Conservation (phyloP, 371 early-diverging fungal species). For the Sporodiniella umbellata region DNA sequence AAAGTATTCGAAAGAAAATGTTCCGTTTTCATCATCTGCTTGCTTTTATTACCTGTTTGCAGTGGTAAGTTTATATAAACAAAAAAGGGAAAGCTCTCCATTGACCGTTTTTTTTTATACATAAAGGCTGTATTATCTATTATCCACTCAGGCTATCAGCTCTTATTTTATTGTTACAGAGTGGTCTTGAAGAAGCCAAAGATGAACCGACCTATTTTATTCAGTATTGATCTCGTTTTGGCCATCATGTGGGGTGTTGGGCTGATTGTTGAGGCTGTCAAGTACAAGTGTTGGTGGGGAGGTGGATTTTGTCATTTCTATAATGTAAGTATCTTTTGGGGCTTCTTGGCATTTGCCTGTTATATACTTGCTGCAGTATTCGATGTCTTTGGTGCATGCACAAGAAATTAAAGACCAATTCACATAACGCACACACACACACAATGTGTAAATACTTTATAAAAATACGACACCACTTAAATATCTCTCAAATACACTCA, state of each 20-base stretch:
- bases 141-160: constrained; percentile 34
- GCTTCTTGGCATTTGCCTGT: constrained; percentile 39
- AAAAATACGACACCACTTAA: no score
- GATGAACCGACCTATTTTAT: constrained; percentile 42
- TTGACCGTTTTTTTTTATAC: neutral
- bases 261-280: constrained; percentile 45
- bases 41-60: constrained; percentile 42
- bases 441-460: no score
- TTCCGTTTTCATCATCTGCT: constrained; percentile 33
- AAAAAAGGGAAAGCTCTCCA: constrained; percentile 4
- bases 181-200: constrained; percentile 33
- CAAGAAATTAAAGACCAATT: neutral
- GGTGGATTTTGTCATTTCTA: constrained; percentile 51
- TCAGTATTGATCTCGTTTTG: constrained; percentile 42
- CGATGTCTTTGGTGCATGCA: constrained; percentile 47
- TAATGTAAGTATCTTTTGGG: constrained; percentile 54
- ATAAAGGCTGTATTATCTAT: constrained; percentile 43
- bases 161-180: constrained; percentile 41
- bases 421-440: no score
- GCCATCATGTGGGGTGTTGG: constrained; percentile 51
- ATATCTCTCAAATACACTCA: no score
- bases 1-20: constrained; percentile 29
- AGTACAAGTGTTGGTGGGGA: constrained; percentile 38
- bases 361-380: constrained; percentile 39
- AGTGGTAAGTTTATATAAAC: constrained; percentile 24